These are phyloP conservation scores for Quercus alba DNA, from an alignment of 306 rosid genomes.

Conservation along the genomic window DNA sequence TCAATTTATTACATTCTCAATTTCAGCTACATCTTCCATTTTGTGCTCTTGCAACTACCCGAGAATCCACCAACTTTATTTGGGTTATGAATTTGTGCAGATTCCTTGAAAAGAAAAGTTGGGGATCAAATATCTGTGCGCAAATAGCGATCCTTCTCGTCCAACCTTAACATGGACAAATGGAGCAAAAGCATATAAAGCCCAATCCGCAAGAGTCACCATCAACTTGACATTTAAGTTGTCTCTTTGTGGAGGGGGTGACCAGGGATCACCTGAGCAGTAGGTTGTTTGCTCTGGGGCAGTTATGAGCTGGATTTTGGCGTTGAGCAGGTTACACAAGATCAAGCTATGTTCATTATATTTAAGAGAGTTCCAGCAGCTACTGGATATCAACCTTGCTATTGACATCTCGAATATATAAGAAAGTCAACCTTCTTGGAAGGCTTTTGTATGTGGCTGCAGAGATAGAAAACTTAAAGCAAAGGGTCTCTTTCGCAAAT, in stretches of 20 bases:
- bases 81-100: constrained; percentile 43
- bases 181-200: constrained; percentile 11
- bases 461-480: not conserved
- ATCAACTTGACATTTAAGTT: constrained; percentile 6
- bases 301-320: not conserved
- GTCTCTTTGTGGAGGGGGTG: not conserved
- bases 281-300: not conserved
- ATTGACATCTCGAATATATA: not conserved
- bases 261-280: not conserved
- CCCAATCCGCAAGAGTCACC: constrained; percentile 1
- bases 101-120: constrained; percentile 44
- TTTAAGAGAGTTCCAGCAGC: not conserved
- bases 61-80: not conserved
- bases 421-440: not conserved
- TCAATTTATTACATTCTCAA: not conserved
- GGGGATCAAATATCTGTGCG: constrained; percentile 32
- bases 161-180: constrained; percentile 11
- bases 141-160: constrained; percentile 22
- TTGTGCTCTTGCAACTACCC: not conserved
- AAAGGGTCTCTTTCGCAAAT: not conserved
- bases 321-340: not conserved
- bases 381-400: not conserved
- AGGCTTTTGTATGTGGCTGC: not conserved
- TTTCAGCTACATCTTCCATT: not conserved
- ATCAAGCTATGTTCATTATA: not conserved